phyloP scores from a whole-genome alignment of 1,284 basidiomycete genomes.

The Phellopilus nigrolimitatus region DNA sequence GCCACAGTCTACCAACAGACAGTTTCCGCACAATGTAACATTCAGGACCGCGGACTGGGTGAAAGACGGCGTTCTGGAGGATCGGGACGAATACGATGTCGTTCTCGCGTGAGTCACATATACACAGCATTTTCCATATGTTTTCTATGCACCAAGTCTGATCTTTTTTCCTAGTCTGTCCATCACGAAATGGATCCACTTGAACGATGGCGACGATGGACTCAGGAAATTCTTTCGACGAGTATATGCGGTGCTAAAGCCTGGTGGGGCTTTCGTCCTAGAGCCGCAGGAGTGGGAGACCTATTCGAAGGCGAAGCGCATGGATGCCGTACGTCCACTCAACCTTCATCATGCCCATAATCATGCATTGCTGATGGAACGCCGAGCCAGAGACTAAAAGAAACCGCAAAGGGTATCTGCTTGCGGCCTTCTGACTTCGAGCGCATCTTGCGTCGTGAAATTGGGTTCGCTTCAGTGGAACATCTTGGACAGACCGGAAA shows the following conservation, averaged over 20 bases:
- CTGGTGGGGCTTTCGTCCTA: constrained; percentile 60
- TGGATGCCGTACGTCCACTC: constrained; percentile 45
- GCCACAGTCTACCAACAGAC: constrained; percentile 28
- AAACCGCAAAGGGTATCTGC: constrained; percentile 48
- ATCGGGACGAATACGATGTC: constrained; percentile 60
- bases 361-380: neutral
- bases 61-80: constrained; percentile 47
- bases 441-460: constrained; percentile 41
- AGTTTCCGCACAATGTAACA: constrained; percentile 70
- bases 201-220: constrained; percentile 69
- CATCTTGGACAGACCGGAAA: constrained; percentile 54
- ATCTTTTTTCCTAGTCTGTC: constrained; percentile 75
- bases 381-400: constrained; percentile 44
- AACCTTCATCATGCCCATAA: too few relatives aligned
- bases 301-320: constrained; percentile 67
- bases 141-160: neutral
- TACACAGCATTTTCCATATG: neutral
- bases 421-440: constrained; percentile 60
- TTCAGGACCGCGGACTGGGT: constrained; percentile 73
- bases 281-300: constrained; percentile 80
- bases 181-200: constrained; percentile 82
- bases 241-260: constrained; percentile 48
- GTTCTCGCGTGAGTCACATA: constrained; percentile 61
- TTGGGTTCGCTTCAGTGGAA: constrained; percentile 56
- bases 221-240: constrained; percentile 58